Conservation (phyloP, 1,284 basidiomycete genomes). For the Malassezia obtusa region DNA sequence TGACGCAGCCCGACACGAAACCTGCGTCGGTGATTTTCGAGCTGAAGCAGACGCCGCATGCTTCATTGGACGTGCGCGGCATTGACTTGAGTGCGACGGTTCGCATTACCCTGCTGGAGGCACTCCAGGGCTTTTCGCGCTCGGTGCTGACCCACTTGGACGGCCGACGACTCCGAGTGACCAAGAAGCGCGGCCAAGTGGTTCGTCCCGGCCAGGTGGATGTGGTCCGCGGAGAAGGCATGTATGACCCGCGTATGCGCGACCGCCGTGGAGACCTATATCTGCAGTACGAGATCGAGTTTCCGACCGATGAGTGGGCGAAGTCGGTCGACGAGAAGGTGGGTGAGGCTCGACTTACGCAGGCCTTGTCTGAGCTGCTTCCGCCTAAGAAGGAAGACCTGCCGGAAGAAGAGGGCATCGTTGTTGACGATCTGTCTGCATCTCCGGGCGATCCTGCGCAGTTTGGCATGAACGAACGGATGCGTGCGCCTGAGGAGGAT, state of each 20-base stretch:
- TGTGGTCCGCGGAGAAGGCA: slow-evolving; percentile 35
- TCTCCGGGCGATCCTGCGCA: slow-evolving; percentile 12
- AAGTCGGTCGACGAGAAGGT: slow-evolving; percentile 15
- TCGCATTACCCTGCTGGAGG: slow-evolving; percentile 30
- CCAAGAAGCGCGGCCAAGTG: slow-evolving; percentile 19
- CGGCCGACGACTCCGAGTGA: slow-evolving; percentile 33
- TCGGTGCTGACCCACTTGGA: slow-evolving; percentile 44
- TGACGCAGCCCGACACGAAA: slow-evolving; percentile 24
- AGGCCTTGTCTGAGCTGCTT: slow-evolving; percentile 20
- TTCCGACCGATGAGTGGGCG: slow-evolving; percentile 32
- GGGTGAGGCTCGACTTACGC: slow-evolving; percentile 5
- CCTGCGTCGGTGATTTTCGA: slow-evolving; percentile 62
- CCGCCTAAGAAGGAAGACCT: slow-evolving; percentile 28
- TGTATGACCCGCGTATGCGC: slow-evolving; percentile 27
- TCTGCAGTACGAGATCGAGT: slow-evolving; percentile 38
- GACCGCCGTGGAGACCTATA: slow-evolving; percentile 37
- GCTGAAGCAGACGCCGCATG: slow-evolving; percentile 61
- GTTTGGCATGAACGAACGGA: slow-evolving; percentile 25
- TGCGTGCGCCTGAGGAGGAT: slow-evolving; percentile 21
- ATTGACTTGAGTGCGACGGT: slow-evolving; percentile 67
- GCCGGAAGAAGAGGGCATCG: slow-evolving; percentile 16
- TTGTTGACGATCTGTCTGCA: slow-evolving; percentile 23
- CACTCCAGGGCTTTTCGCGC: slow-evolving; percentile 37
- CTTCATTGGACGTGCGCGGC: slow-evolving; percentile 69
- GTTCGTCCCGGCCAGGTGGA: slow-evolving; percentile 36